phyloP scores from a whole-genome alignment of 441 rosid genomes.

The Kokia cookei region DNA sequence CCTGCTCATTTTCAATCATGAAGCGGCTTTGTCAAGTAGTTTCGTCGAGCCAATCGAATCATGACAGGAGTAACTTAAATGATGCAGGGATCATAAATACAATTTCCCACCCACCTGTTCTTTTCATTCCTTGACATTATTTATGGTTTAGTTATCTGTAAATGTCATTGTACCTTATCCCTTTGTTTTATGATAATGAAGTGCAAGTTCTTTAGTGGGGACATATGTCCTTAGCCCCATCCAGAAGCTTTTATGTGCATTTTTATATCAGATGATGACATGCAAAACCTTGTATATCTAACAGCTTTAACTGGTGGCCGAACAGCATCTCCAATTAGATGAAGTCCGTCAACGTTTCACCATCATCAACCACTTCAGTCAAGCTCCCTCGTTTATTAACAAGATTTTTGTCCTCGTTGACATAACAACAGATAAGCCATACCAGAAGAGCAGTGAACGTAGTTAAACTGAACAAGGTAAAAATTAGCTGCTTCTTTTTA shows the following conservation, averaged over 20 bases:
- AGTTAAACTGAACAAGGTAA: constrained; percentile 14
- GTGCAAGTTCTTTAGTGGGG: background rate
- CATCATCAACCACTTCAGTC: constrained; percentile 17
- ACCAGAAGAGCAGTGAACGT: background rate
- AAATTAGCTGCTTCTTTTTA: constrained; percentile 19
- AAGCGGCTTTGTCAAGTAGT: background rate
- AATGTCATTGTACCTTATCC: constrained; percentile 4
- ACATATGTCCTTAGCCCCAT: background rate
- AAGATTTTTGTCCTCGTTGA: background rate
- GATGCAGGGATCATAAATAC: background rate
- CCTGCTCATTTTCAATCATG: background rate
- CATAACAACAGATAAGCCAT: background rate
- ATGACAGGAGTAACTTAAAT: constrained; percentile 5
- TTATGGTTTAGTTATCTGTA: constrained; percentile 7
- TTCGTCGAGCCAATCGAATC: constrained; percentile 15
- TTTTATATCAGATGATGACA: background rate
- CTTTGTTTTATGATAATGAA: background rate
- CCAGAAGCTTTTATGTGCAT: background rate
- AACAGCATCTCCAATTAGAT: background rate
- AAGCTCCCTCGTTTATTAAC: background rate
- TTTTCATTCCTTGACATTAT: constrained; percentile 4
- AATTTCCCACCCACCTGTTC: constrained; percentile 8
- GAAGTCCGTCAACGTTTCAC: constrained; percentile 29
- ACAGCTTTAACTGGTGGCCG: constrained; percentile 9
- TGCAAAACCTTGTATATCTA: constrained; percentile 16